Conservation (phyloP, 2,329 filamentous ascomycete genomes). For the Thelonectria rubi region DNA sequence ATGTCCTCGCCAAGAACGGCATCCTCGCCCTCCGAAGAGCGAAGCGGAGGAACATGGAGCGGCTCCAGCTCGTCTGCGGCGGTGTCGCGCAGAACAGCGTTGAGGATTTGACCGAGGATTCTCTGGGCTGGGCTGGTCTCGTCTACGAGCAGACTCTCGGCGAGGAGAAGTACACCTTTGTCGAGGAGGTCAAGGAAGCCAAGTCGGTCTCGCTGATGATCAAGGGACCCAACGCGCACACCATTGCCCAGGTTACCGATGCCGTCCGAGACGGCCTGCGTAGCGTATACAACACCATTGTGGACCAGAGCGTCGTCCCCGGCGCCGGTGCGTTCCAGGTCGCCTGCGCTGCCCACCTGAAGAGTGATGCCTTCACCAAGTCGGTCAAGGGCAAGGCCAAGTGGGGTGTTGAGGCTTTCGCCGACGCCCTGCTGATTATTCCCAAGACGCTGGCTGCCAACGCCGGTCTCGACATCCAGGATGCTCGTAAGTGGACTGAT, state of each 20-base stretch:
- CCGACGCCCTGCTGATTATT: constrained; percentile 92
- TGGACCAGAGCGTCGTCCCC: constrained; percentile 95
- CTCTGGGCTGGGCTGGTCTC: constrained; percentile 93
- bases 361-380: constrained; percentile 86
- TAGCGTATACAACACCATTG: constrained; percentile 99
- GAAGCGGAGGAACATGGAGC: constrained; percentile 99
- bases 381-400: constrained; percentile 98
- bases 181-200: constrained; percentile 98
- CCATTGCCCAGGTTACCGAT: constrained; percentile 95
- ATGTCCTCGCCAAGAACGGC: constrained; percentile 97
- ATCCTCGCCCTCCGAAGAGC: constrained; percentile 93
- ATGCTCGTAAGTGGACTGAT: constrained; percentile 75
- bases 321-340: constrained; percentile 97
- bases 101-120: constrained; percentile 86
- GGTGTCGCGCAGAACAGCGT: constrained; percentile 95
- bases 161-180: constrained; percentile 98
- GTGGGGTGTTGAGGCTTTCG: constrained; percentile 93
- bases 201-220: constrained; percentile 98
- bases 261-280: constrained; percentile 93
- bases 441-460: constrained; percentile 98
- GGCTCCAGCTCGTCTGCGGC: constrained; percentile 92
- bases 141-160: constrained; percentile 98
- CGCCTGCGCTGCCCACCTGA: constrained; percentile 86
- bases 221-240: constrained; percentile 97
- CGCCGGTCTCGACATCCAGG: constrained; percentile 95